Base-by-base conservation (phyloP, 768 basidiomycete genomes). In the Mycena chlorophos region DNA sequence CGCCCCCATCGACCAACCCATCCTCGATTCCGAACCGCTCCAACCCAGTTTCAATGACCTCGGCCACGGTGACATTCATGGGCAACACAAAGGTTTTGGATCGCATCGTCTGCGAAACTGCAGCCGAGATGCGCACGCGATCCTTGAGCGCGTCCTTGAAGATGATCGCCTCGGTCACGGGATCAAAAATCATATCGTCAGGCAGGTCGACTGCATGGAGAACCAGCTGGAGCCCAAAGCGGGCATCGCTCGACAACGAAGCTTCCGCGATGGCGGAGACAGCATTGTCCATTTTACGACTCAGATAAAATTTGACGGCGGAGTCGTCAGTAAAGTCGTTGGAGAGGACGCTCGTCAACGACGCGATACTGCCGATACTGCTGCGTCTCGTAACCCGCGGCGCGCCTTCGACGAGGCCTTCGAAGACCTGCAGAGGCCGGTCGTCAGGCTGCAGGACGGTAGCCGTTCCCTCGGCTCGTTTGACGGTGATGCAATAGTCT, bases 281-380 rank as follows among this genome's bases (percentile, higher is more conserved):
- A 8, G 8, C 40, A 42, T 42, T 20, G 8, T 14, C 14, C 13
- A 42, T 6, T 22, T 19, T 42, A 8, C 91, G 78, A 69, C 98
- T 94, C 60, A 98, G 71, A 72, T 97, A 99, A 71, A 98, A 89
- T 71, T 98, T 98, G 73, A 98, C 95, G 0, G 89, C 87, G 3
- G 94, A 94, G 67, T 98, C 97, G 63, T 99, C 97, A 39, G 91
- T 90, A 67, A 95, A 98, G 68, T 98, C 97, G 64, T 94, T 97
- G 12, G 89, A 91, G 23, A 98, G 78, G 66, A 95, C 94, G 67
- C 91, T 94, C 31, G 40, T 42, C 22, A 42, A 22, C 8, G 40
- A 42, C 13, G 88, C 81, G 22, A 99, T 78, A 17, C 92, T 95
- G 65, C 86, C 93, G 63, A 99, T 96, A 68, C 92, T 95, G 38